Evolutionary conservation across 176 grass and related monocot species (phyloP), one percentile per base, ranked within the genome.

Genomic region (Paspalum vaginatum): DNA sequence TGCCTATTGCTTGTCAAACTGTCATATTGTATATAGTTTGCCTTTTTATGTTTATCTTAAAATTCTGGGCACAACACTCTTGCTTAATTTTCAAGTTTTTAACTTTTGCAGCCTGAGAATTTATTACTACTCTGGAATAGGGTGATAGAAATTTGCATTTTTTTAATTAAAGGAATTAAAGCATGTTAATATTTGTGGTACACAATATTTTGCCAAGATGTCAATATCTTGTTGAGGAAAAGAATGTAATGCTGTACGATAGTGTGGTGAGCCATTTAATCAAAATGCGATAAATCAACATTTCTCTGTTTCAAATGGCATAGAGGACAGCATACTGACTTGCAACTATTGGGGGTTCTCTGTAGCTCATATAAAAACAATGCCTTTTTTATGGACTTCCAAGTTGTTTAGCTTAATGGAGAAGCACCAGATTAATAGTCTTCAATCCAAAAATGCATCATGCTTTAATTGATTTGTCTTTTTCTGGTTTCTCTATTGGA

Each of bases 201-300:
- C 26, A 18, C 18, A 21, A 56, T 64, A 45, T 52, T 22, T 14
- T 42, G 10, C n/a, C 46, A 53, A 45, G 5, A 59, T 60, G 25
- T 54, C 62, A 80, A 53, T 84, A 40, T 63, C 44, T 75, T 62
- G 50, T 38, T 74, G 58, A 74, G 60, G 25, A 14, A 48, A 82
- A 59, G 0, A 65, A 37, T 26, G 22, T 42, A 58, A 13, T 20
- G 50, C 1, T 61, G 14, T 69, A 32, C 32, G 3, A 32, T 32
- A 45, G 26, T 56, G 4, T 37, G 45, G 41, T 79, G 67, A n/a
- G 11, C n/a, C 48, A 45, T 39, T 38, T 49, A 78, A 49, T 72
- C 41, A 49, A 83, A 63, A 67, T 68, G 68, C 62, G 22, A 56
- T 21, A 71, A 60, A 50, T 68, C 49, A 43, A 49, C 40, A 75